Evolutionary conservation across 164 flowering plant genomes (phyloP), one percentile per base, ranked within the genome.

Genomic region (Cinnamomum micranthum): DNA sequence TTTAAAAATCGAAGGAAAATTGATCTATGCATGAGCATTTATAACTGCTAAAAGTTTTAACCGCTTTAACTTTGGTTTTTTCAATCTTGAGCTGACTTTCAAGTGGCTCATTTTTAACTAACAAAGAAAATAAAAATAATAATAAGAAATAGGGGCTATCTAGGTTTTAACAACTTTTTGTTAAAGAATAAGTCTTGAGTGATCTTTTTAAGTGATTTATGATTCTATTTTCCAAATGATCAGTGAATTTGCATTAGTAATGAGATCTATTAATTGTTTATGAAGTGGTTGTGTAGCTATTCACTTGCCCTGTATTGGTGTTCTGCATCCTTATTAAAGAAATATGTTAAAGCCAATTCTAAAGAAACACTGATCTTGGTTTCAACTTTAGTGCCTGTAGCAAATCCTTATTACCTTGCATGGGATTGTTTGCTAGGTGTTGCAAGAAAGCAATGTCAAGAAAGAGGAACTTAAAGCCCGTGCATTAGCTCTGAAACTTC

Each of bases 401-500:
- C 50, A 74, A 14, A 27, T 3, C 13, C 25, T 5, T 67, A 20
- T 72, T 64, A 41, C 24, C 14, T 64, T 20, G 27, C 23, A 24
- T 35, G 62, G 60, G 71, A 28, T 64, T 60, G 25, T 62, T 63
- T 80, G 79, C 81, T 63, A 95, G 97, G 95, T 92, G 72, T 83
- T 95, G 25, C 87, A 79, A 67, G 97, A 92, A 81, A 89, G 70
- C 70, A 78, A 84, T 79, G 83, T 86, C 4, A 90, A 76, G 81
- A 95, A 87, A 81, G 97, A 95, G 73, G 98, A 91, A 71, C 94
- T 92, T 69, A 91, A 81, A 83, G 82, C 87, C 73, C 91, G 97
- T 23, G 97, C 97, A 1, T 14, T 77, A 22, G 97, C 94, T 65
- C 82, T 95, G 72, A 92, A 90, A 79, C 73, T 83, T 59, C 86